Evolutionary conservation across 2,329 filamentous ascomycete genomes (phyloP).

Genomic region (Exophiala sp.): DNA sequence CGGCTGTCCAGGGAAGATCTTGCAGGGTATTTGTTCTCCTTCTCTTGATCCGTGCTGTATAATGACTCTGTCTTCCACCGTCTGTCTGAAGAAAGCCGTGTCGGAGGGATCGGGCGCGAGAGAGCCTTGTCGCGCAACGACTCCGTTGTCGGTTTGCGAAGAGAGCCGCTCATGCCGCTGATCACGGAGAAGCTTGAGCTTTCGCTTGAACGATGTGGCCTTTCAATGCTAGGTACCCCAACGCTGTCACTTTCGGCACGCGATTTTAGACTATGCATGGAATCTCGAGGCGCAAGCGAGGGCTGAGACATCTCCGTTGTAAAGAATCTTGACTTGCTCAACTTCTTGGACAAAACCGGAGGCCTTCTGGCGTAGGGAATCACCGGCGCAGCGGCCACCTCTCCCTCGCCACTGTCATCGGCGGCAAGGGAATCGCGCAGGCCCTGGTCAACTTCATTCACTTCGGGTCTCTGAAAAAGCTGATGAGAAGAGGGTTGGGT

Average conservation of each 20-base stretch:
- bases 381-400: constrained; percentile 22
- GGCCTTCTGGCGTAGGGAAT: constrained; percentile 23
- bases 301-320: constrained; percentile 15
- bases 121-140: constrained; percentile 18
- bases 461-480: constrained; percentile 7
- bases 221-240: constrained; percentile 23
- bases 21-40: constrained; percentile 12
- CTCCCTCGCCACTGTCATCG: constrained; percentile 23
- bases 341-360: constrained; percentile 16
- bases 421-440: constrained; percentile 11
- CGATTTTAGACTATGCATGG: constrained; percentile 24
- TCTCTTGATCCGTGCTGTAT: constrained; percentile 21
- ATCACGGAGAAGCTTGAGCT: constrained; percentile 22
- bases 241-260: constrained; percentile 21
- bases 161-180: constrained; percentile 16
- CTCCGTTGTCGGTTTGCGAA: constrained; percentile 13
- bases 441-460: constrained; percentile 21
- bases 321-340: constrained; percentile 15
- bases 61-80: constrained; percentile 20
- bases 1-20: constrained; percentile 16
- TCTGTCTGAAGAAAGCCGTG: constrained; percentile 17
- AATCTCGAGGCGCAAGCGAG: constrained; percentile 14
- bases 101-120: constrained; percentile 14
- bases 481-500: constrained; percentile 1
- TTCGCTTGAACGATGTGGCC: constrained; percentile 18